These are phyloP conservation scores for Salvia splendens DNA, from an alignment of 257 asterid genomes.

Conservation along the genomic window DNA sequence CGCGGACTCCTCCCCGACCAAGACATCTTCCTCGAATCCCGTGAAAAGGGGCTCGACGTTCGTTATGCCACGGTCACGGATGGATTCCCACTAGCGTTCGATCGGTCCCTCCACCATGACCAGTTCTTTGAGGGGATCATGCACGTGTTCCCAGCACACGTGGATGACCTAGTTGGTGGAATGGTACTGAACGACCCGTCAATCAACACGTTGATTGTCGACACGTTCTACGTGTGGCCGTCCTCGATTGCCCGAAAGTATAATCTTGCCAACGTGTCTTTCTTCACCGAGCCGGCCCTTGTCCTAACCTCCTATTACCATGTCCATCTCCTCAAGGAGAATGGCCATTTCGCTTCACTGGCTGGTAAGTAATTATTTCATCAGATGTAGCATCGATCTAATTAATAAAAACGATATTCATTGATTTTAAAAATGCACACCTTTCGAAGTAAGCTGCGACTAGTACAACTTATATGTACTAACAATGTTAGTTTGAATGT, in stretches of 20 bases:
- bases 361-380: constrained; percentile 25
- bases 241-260: constrained; percentile 45
- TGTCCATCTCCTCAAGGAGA: constrained; percentile 39
- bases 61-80: constrained; percentile 39
- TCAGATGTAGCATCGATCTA: not conserved
- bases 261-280: constrained; percentile 46
- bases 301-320: constrained; percentile 48
- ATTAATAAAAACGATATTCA: no score
- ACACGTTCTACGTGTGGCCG: constrained; percentile 51
- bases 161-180: constrained; percentile 42
- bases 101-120: constrained; percentile 42
- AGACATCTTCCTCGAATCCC: constrained; percentile 34
- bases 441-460: not conserved
- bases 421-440: no score
- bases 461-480: no score
- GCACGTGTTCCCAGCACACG: constrained; percentile 31
- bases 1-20: not conserved
- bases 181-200: constrained; percentile 34
- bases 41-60: constrained; percentile 39
- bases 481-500: no score
- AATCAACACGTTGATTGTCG: constrained; percentile 44
- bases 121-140: constrained; percentile 32
- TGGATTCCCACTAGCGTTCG: constrained; percentile 44
- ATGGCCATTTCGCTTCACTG: constrained; percentile 42
- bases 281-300: constrained; percentile 57